Percentiles rank a stretch among this genome's conserved stretches.
Conservation (phyloP, 1,284 basidiomycete species). For the Ceratobasidium sp. region DNA sequence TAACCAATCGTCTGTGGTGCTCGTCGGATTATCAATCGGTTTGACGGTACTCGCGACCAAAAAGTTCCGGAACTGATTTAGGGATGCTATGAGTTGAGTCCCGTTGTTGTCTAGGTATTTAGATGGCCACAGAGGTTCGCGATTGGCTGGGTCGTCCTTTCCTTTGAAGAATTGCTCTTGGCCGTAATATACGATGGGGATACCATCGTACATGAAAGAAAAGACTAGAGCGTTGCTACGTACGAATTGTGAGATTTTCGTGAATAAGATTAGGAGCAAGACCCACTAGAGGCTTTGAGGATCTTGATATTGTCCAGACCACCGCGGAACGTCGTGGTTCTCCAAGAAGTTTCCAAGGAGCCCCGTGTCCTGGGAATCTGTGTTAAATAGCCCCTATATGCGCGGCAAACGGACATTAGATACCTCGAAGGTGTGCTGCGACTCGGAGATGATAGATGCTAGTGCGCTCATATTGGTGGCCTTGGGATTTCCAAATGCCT, state of each 20-base stretch:
- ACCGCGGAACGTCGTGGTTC: constrained; percentile 80
- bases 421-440: constrained; percentile 60
- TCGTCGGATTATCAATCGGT: constrained; percentile 48
- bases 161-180: constrained; percentile 61
- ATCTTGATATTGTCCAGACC: constrained; percentile 68
- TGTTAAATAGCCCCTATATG: constrained; percentile 36
- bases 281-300: constrained; percentile 65
- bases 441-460: constrained; percentile 59
- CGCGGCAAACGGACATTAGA: constrained; percentile 48
- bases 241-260: constrained; percentile 54
- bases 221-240: constrained; percentile 56
- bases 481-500: constrained; percentile 68
- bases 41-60: constrained; percentile 58
- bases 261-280: constrained; percentile 50
- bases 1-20: constrained; percentile 56
- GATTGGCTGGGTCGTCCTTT: constrained; percentile 58
- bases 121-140: constrained; percentile 77
- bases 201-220: constrained; percentile 56
- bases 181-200: constrained; percentile 64
- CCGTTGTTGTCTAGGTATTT: constrained; percentile 66
- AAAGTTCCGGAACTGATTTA: constrained; percentile 76
- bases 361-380: constrained; percentile 52
- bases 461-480: constrained; percentile 66
- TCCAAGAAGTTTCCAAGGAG: constrained; percentile 80
- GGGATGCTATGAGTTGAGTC: constrained; percentile 64